Evolutionary conservation across 2,329 filamentous ascomycete species (phyloP).

Genomic region (Colletotrichum sansevieriae): DNA sequence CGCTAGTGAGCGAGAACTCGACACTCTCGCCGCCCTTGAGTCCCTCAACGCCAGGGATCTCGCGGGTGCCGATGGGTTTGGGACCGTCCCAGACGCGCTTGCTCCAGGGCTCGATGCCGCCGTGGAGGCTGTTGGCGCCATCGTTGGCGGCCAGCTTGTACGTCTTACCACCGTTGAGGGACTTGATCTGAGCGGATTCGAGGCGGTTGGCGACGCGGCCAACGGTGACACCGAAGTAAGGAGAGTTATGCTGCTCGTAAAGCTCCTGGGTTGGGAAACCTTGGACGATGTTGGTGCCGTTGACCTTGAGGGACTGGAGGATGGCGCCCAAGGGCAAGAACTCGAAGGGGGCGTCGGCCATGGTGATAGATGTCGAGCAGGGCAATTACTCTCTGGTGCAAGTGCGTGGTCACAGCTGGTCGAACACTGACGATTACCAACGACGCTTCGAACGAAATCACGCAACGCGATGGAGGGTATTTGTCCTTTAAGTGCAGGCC

Average conservation of each 20-base stretch:
- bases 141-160: conserved; percentile 84
- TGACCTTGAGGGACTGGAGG: conserved; percentile 84
- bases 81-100: conserved; percentile 84
- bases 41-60: conserved; percentile 63
- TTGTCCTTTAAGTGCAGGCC: conserved; percentile 16
- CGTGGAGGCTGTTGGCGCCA: conserved; percentile 81
- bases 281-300: conserved; percentile 87
- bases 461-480: conserved; percentile 9
- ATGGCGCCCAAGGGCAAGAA: conserved; percentile 84
- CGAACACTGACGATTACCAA: neutral
- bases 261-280: conserved; percentile 82
- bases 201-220: conserved; percentile 88
- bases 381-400: neutral
- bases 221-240: conserved; percentile 94
- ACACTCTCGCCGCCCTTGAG: conserved; percentile 75
- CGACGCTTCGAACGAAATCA: conserved; percentile 11
- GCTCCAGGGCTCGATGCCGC: conserved; percentile 82
- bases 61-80: conserved; percentile 64
- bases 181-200: conserved; percentile 75
- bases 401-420: neutral
- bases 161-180: conserved; percentile 75
- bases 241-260: conserved; percentile 80
- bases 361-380: conserved; percentile 44
- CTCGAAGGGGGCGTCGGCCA: conserved; percentile 65
- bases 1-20: conserved; percentile 74